A percentile compares a stretch with the other conserved stretches of the same genome.
These are phyloP conservation scores for Apostasia ramifera DNA, from an alignment of 106 monocot genomes.

Conservation along the genomic window DNA sequence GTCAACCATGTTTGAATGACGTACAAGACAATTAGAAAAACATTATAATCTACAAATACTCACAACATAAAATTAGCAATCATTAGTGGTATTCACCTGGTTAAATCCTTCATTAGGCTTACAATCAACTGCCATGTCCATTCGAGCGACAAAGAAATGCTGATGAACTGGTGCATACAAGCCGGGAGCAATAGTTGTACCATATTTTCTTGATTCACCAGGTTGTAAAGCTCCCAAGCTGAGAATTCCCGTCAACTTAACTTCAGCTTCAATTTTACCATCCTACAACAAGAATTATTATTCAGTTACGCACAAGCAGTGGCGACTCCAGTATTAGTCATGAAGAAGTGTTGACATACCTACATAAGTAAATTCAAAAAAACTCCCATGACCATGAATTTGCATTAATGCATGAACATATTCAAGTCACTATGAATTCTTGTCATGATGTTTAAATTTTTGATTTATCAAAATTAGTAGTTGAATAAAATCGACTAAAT, in stretches of 20 bases:
- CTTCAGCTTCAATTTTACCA: slow-evolving; percentile 94
- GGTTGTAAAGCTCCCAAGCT: slow-evolving; percentile 80
- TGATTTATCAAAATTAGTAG: too few relatives aligned
- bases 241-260: slow-evolving; percentile 85
- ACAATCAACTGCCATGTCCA: slow-evolving; percentile 94
- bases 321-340: background rate
- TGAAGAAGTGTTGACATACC: background rate
- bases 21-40: too few relatives aligned
- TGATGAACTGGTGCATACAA: slow-evolving; percentile 95
- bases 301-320: background rate
- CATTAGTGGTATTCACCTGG: slow-evolving; percentile 38
- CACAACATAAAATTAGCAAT: too few relatives aligned
- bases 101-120: slow-evolving; percentile 70
- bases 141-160: slow-evolving; percentile 97
- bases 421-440: too few relatives aligned
- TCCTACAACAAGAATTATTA: slow-evolving; percentile 37
- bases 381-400: too few relatives aligned
- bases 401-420: too few relatives aligned
- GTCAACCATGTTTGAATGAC: too few relatives aligned
- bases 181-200: slow-evolving; percentile 89
- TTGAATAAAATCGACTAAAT: too few relatives aligned
- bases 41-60: too few relatives aligned
- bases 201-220: slow-evolving; percentile 86
- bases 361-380: background rate
- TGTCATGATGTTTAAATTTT: too few relatives aligned